Conservation (phyloP, 2,329 filamentous ascomycete species). For the Cladosporium sp. region DNA sequence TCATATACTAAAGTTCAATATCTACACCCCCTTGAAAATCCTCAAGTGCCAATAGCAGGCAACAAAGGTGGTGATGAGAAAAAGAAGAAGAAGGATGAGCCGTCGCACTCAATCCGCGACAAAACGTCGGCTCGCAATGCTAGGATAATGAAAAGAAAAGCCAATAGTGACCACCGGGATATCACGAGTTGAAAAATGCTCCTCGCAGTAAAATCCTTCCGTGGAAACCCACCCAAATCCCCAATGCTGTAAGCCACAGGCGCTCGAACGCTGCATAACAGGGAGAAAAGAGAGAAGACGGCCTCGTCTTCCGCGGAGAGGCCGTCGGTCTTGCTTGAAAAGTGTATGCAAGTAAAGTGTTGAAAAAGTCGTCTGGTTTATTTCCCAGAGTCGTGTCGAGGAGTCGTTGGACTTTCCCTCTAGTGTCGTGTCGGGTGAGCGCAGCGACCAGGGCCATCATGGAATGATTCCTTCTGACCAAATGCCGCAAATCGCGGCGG, state of each 20-base stretch:
- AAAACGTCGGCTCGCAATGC: background rate
- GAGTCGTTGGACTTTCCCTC: background rate
- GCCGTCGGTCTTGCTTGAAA: conserved; percentile 6
- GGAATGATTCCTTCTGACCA: conserved; percentile 9
- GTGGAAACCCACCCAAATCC: background rate
- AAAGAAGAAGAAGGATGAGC: background rate
- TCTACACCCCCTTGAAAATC: background rate
- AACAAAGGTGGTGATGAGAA: background rate
- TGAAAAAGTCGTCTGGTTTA: conserved; percentile 3
- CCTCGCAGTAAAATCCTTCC: conserved; percentile 1
- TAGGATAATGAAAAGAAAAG: background rate
- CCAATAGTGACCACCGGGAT: conserved; percentile 7
- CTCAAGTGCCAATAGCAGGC: background rate
- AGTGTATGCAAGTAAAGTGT: background rate
- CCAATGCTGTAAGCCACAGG: conserved; percentile 6
- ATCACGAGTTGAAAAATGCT: conserved; percentile 11
- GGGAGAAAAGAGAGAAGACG: background rate
- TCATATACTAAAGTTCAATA: conserved; percentile 11
- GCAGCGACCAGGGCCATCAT: conserved; percentile 24
- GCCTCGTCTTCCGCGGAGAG: conserved; percentile 13
- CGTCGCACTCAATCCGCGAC: background rate
- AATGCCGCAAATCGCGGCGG: conserved; percentile 27
- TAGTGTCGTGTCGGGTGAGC: conserved; percentile 9
- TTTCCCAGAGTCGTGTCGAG: conserved; percentile 7
- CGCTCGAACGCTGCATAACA: conserved; percentile 19